These are phyloP conservation scores for Capronia coronata DNA, from an alignment of 2,329 filamentous ascomycete genomes.

Conservation along the genomic window DNA sequence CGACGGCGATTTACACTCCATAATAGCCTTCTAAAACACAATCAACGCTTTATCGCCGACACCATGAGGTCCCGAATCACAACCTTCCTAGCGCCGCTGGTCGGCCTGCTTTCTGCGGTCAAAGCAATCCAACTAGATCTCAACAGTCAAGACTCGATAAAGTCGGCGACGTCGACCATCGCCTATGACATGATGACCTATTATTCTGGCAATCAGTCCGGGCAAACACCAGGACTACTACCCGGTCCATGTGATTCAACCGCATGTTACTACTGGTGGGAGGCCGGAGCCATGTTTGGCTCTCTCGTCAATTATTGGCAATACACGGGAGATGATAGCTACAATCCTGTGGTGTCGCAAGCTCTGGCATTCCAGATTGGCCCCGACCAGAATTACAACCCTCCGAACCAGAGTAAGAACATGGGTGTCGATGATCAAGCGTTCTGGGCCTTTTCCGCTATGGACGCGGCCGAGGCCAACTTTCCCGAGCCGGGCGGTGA, in stretches of 20 bases:
- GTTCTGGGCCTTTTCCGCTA: conserved; percentile 37
- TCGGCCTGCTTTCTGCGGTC: conserved; percentile 20
- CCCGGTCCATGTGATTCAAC: conserved; percentile 28
- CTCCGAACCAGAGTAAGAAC: conserved; percentile 37
- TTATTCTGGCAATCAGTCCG: conserved; percentile 33
- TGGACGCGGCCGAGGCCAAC: conserved; percentile 35
- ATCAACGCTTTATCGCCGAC: not conserved
- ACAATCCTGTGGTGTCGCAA: conserved; percentile 37
- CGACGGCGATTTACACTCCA: too few relatives aligned
- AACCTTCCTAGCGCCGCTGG: conserved; percentile 21
- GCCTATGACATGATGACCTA: conserved; percentile 34
- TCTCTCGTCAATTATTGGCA: conserved; percentile 40
- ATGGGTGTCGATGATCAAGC: conserved; percentile 33
- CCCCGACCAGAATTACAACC: conserved; percentile 37
- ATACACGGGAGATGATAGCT: conserved; percentile 38
- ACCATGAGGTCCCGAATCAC: conserved; percentile 16
- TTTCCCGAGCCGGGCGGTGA: conserved; percentile 36
- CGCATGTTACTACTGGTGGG: conserved; percentile 36
- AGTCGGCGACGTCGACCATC: conserved; percentile 31
- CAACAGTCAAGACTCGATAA: conserved; percentile 32
- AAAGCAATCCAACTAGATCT: conserved; percentile 20
- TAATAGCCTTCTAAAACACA: not conserved
- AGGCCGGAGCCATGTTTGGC: conserved; percentile 35
- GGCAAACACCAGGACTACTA: conserved; percentile 32
- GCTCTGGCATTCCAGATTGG: conserved; percentile 38